Evolutionary conservation across 345 rosid genomes (phyloP), one percentile per base, ranked within the genome.

Genomic region (Clarkia xantiana): DNA sequence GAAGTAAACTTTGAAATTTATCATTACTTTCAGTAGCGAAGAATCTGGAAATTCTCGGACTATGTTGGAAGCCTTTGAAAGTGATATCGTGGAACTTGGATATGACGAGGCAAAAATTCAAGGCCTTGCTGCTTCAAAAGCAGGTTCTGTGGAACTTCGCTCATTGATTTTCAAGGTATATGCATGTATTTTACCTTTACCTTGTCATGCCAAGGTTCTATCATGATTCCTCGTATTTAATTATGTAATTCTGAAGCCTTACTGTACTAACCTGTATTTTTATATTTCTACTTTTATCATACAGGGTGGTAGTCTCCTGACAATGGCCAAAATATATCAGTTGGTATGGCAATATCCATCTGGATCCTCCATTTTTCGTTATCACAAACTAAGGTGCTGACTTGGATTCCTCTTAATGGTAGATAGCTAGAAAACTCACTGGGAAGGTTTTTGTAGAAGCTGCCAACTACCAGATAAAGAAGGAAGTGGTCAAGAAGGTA

Each of bases 381-480:
- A 18, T 29, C 15, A 47, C 49, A 55, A 44, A 55, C 48, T 58
- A 13, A 53, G 39, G 18, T 56, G 20, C 45, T 54, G 39, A 53
- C 46, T 44, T 53, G 34, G 47, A 17, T 46, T 65, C 55, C 34
- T 40, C 52, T 45, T 68, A 50, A 52, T 51, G 55, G 56, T 78
- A 88, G 97, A 57, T 84, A 44, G 75, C 78, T 14, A 69, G 67
- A 58, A 79, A 59, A 65, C 65, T 88, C 57, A 67, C 88, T 2
- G 84, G 91, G 46, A 84, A 78, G 67, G 72, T 84, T 51, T 64
- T 81, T 51, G 25, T 57, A 38, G 86, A 79, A 67, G 89, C 97
- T 69, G 97, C 97, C 45, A 82, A 84, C 57, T 88, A 84, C 68
- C 84, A 78, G 70, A 73, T 80, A 49, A 76, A 73, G 67, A 84